Evolutionary conservation across 495 filamentous ascomycete species (phyloP).

Genomic region (Neurospora sp.): DNA sequence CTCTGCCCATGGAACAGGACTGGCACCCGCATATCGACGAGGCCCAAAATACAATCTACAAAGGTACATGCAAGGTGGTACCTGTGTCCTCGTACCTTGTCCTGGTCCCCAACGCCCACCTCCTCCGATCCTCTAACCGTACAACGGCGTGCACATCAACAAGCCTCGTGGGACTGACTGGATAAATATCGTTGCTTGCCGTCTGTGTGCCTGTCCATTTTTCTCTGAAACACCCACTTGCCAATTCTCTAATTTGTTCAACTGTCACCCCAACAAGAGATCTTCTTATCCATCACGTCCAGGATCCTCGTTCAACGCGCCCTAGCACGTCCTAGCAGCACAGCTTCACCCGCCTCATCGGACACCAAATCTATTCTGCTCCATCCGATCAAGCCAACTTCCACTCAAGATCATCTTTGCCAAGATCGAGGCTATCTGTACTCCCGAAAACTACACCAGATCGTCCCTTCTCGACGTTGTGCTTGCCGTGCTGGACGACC

Average conservation of each 20-base stretch:
- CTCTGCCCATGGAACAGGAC: background rate
- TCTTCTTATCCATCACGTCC: slow-evolving; percentile 10
- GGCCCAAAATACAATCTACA: background rate
- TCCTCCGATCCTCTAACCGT: slow-evolving; percentile 6
- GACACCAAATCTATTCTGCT: background rate
- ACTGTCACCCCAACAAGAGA: background rate
- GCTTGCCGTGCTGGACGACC: background rate
- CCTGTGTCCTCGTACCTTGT: background rate
- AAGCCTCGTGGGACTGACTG: slow-evolving; percentile 20
- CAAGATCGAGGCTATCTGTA: background rate
- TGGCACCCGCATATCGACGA: background rate
- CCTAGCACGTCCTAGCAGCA: background rate
- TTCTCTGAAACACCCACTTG: slow-evolving; percentile 15
- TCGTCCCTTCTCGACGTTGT: background rate
- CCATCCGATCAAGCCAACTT: background rate
- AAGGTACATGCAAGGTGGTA: background rate
- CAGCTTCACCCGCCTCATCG: background rate
- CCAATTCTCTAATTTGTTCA: slow-evolving; percentile 8
- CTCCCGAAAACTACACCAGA: background rate
- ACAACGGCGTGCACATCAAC: slow-evolving; percentile 9
- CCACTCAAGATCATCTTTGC: background rate
- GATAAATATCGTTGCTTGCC: slow-evolving; percentile 23
- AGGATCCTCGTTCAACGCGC: slow-evolving; percentile 4
- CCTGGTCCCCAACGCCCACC: background rate
- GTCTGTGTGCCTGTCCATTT: slow-evolving; percentile 12